Base-by-base conservation (phyloP, 768 basidiomycete genomes). In the Tulasnella sp. region DNA sequence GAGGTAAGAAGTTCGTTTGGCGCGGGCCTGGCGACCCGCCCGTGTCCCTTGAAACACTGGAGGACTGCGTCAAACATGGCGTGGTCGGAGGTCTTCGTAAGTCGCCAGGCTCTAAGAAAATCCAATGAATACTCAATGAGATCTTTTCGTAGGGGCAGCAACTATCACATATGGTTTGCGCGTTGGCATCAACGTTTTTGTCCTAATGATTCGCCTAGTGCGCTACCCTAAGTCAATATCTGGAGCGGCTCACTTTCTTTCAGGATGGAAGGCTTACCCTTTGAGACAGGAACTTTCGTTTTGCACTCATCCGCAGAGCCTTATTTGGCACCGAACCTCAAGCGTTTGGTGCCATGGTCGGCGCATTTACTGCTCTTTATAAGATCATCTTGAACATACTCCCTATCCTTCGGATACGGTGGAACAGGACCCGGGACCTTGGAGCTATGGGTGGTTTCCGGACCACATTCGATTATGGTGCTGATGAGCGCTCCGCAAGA, bases 321-420 rank as follows among this genome's bases (percentile, higher is more conserved):
- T 73, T 94, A 45, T 87, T 96, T 64, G 92, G 92, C 0, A 62
- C 74, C 43, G 92, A 96, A 66, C 83, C 88, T 0, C 78, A 85
- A 66, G 75, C 92, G 19, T 93, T 94, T 63, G 88, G 84, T 3
- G 81, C 84, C 0, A 93, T 93, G 90, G 9, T 59, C 21, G 56
- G 56, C n/a, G 30, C 30, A 3, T 59, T 92, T 62, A 83, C 85
- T 1, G 75, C 81, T 0, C 64, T 90, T 4, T 92, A 93, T 72
- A 90, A 87, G 68, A 76, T 83, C 66, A 74, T 89, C 59, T 76
- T 91, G 8, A 92, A 92, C 65, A 75, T 82, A 0, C 76, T 92
- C 9, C 88, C 87, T 1, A 78, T 90, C 59, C 68, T 88, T 8
- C 75, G 86, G 15, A 43, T 19, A 1, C 46, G 56, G 30, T 59